Evolutionary conservation across 2,329 filamentous ascomycete genomes (phyloP), one percentile per base, ranked within the genome.

Genomic region (Westerdykella aurantiaca): DNA sequence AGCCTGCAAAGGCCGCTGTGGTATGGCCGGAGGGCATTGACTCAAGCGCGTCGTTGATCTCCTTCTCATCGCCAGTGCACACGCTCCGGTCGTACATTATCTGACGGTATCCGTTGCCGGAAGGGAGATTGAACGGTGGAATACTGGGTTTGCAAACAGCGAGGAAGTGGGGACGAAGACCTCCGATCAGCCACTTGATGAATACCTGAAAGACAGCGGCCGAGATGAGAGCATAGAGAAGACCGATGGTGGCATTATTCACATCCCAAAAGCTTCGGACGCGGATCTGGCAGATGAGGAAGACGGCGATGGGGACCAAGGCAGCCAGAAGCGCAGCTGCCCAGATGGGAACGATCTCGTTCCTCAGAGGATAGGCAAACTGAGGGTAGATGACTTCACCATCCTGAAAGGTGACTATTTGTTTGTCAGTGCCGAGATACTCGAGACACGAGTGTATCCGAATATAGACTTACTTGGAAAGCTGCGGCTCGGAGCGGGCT

Each of bases 131-230:
- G 12, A 66, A 63, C 0, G 66, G 65, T 3, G 68, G 68, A n/a
- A 78, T 59, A 44, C 75, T 74, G 1, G 83, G 85, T 62, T 82
- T 77, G 74, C 83, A 88, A 42, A 85, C 82, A 17, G 73, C 74
- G 16, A 88, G 73, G 69, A 87, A 88, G 63, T 86, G 81, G 1
- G 84, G 84, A n/a, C 62, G 63, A 9, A 66, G 49, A 33, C 59
- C 84, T 12, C 85, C 85, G 49, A 88, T 86, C 34, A 88, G 76
- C 76, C 78, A 83, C 67, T 88, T 88, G 61, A 88, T 56, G 58
- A 87, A 83, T 52, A 88, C 83, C 58, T 88, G 85, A 69, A 88
- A 86, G 39, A 88, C 79, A n/a, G 83, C 81, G 3, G 82, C 82
- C 5, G 76, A 72, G 66, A 87, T 85, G 49, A 87, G 74, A 0